These are phyloP conservation scores for Pythium guiyangense DNA, from an alignment of 352 stramenopile species.

Conservation along the genomic window DNA sequence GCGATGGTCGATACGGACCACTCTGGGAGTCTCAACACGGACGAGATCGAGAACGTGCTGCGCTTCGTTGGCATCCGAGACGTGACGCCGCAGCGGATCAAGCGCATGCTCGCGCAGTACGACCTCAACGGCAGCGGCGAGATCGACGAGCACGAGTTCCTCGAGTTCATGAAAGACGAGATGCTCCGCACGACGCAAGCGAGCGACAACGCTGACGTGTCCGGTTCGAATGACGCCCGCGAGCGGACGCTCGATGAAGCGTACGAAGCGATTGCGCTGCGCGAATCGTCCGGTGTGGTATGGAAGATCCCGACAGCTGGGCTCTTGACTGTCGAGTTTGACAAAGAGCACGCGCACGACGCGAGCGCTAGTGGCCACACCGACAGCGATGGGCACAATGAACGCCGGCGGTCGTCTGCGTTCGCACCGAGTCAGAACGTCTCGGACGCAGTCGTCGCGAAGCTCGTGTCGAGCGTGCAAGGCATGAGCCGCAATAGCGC, in stretches of 20 bases:
- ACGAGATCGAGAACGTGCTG: constrained; percentile 49
- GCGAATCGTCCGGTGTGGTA: constrained; percentile 21
- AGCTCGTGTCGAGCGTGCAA: constrained; percentile 36
- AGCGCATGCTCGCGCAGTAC: constrained; percentile 49
- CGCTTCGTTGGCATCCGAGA: constrained; percentile 42
- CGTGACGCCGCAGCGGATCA: constrained; percentile 32
- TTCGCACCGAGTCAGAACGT: constrained; percentile 17
- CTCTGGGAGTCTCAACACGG: constrained; percentile 41
- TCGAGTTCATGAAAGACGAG: constrained; percentile 69
- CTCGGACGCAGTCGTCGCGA: constrained; percentile 29
- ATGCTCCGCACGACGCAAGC: constrained; percentile 15
- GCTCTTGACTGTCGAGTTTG: constrained; percentile 32
- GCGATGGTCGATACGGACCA: constrained; percentile 53
- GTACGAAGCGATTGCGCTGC: constrained; percentile 22
- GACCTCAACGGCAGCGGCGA: constrained; percentile 68
- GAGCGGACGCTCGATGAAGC: constrained; percentile 14
- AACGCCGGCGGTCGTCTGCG: neutral
- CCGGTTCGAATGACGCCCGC: neutral
- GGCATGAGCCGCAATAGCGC: constrained; percentile 38
- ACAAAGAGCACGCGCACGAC: constrained; percentile 10
- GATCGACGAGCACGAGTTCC: constrained; percentile 68
- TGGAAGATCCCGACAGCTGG: constrained; percentile 41
- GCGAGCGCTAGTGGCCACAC: neutral
- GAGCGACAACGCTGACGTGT: neutral
- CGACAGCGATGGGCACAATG: neutral